Evolutionary conservation across 257 asterid species (phyloP).

Genomic region (Solanum raphanifolium): DNA sequence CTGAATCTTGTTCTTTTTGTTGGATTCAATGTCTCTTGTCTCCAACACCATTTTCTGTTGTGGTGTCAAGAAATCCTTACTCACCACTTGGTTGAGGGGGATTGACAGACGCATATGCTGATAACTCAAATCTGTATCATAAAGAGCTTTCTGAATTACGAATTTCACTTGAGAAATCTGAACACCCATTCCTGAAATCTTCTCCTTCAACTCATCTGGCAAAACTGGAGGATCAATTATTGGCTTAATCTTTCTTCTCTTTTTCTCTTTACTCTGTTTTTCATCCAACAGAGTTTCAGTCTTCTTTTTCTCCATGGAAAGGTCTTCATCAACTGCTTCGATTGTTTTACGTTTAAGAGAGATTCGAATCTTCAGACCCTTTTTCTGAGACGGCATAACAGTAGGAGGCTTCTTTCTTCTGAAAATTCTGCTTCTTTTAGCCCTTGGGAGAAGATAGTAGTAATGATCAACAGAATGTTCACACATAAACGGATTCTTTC

Average conservation of each 20-base stretch:
- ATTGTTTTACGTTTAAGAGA: not conserved
- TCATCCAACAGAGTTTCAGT: not conserved
- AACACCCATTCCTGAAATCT: not conserved
- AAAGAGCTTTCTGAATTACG: not conserved
- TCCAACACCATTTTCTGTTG: not conserved
- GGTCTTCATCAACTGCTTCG: not conserved
- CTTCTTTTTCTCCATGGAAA: not conserved
- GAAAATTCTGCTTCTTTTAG: not conserved
- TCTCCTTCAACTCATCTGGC: not conserved
- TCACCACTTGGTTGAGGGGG: not conserved
- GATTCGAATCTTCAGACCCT: not conserved
- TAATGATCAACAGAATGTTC: not conserved
- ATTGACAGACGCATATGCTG: not conserved
- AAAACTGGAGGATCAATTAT: not conserved
- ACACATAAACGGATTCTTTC: not conserved
- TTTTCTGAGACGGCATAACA: not conserved
- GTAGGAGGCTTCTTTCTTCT: not conserved
- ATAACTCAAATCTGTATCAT: not conserved
- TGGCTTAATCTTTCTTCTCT: not conserved
- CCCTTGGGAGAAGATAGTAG: not conserved
- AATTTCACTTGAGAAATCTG: not conserved
- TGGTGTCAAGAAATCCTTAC: not conserved
- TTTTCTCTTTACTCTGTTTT: not conserved
- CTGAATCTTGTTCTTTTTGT: not conserved
- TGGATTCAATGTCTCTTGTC: not conserved